Conservation (phyloP, 768 basidiomycete genomes). For the Holtermannia corniformis region DNA sequence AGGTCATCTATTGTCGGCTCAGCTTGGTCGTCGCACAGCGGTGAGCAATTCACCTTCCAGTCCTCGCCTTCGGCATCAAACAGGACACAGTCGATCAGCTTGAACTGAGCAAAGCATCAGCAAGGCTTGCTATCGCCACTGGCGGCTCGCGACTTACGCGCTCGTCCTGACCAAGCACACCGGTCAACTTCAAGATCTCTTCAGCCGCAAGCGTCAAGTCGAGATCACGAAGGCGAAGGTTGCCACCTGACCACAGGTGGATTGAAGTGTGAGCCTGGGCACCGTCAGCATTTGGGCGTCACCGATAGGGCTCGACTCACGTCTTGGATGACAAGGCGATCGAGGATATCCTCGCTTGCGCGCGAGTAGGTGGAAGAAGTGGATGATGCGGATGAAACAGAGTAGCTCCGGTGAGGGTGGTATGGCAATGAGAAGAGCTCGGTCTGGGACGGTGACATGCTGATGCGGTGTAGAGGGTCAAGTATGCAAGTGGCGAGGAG, state of each 20-base stretch:
- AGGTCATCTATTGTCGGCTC: background rate
- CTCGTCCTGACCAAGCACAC: conserved; percentile 18
- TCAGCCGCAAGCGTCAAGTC: conserved; percentile 26
- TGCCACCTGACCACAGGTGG: conserved; percentile 36
- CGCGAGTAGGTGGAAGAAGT: conserved; percentile 19
- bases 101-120: conserved; percentile 17
- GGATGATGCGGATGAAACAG: conserved; percentile 2
- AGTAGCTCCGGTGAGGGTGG: too few relatives aligned
- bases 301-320: conserved; percentile 14
- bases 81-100: conserved; percentile 15
- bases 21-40: background rate
- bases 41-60: conserved; percentile 26
- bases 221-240: conserved; percentile 23
- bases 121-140: background rate
- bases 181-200: conserved; percentile 21
- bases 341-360: conserved; percentile 26
- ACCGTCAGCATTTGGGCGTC: background rate
- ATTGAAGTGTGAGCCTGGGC: conserved; percentile 16
- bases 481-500: too few relatives aligned
- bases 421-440: background rate
- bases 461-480: too few relatives aligned
- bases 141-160: conserved; percentile 14
- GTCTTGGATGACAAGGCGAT: conserved; percentile 18
- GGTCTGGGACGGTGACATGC: too few relatives aligned
- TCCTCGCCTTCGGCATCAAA: conserved; percentile 24